These are phyloP conservation scores for Trametes versicolor DNA, from an alignment of 1,284 basidiomycete genomes.

Conservation along the genomic window DNA sequence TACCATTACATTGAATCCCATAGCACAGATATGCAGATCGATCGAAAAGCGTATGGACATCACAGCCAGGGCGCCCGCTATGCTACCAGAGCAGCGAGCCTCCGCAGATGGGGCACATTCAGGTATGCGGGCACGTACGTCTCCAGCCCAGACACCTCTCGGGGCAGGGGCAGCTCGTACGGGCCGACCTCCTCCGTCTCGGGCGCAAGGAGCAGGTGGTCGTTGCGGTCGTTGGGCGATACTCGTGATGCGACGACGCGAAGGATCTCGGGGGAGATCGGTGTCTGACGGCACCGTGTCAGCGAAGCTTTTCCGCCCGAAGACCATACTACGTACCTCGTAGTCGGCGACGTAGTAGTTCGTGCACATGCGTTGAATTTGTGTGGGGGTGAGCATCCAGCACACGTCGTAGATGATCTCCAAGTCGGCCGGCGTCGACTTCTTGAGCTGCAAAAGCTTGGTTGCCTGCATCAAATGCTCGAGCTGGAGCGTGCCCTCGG, in stretches of 20 bases:
- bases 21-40: conserved; percentile 41
- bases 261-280: conserved; percentile 95
- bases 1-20: conserved; percentile 38
- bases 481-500: conserved; percentile 96
- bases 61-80: conserved; percentile 45
- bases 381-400: conserved; percentile 99
- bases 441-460: conserved; percentile 98
- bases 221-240: conserved; percentile 93
- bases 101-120: conserved; percentile 84
- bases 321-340: conserved; percentile 63
- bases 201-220: conserved; percentile 92
- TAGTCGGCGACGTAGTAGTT: conserved; percentile 99
- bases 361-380: conserved; percentile 98
- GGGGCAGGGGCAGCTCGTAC: conserved; percentile 87
- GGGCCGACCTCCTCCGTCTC: conserved; percentile 96
- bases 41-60: conserved; percentile 39
- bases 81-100: conserved; percentile 84
- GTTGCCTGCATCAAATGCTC: conserved; percentile 99
- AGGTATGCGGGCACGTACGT: conserved; percentile 90
- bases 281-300: conserved; percentile 65
- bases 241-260: conserved; percentile 96
- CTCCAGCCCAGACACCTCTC: conserved; percentile 89
- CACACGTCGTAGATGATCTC: conserved; percentile 99
- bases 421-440: conserved; percentile 94
- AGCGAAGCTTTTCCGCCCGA: neutral